phyloP scores from a whole-genome alignment of 208 protist species.

The Acanthamoeba lugdunensis region DNA sequence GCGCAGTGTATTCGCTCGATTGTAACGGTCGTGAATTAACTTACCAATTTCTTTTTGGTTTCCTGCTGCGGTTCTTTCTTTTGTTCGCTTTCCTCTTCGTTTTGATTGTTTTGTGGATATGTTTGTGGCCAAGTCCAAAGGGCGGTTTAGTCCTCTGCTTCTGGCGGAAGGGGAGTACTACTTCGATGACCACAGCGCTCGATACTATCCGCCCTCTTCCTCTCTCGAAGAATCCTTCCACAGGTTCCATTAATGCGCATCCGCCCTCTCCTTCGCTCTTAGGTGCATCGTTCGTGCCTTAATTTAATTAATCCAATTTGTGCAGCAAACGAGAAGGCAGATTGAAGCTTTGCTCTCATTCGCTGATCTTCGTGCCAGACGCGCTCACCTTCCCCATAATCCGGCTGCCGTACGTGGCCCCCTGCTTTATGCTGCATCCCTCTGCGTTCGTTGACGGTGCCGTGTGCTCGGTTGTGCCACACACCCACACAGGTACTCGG shows the following conservation, averaged over 20 bases:
- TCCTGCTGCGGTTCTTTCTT: background rate
- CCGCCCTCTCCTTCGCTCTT: too few relatives aligned
- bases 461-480: background rate
- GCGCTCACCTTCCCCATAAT: conserved; percentile 82
- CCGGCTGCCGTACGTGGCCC: conserved; percentile 79
- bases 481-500: background rate
- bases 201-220: conserved; percentile 80
- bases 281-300: background rate
- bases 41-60: background rate
- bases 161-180: conserved; percentile 88
- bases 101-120: background rate
- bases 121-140: conserved; percentile 56
- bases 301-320: background rate
- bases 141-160: conserved; percentile 83
- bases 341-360: conserved; percentile 85
- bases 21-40: background rate
- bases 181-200: conserved; percentile 84
- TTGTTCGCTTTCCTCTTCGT: background rate
- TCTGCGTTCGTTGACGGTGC: too few relatives aligned
- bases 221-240: conserved; percentile 18
- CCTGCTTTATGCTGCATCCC: background rate
- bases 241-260: background rate
- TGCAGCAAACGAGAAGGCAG: conserved; percentile 75
- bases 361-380: conserved; percentile 87
- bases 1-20: background rate